Base-by-base conservation (phyloP, 108 stramenopile species). In the Skeletonema marinoi region DNA sequence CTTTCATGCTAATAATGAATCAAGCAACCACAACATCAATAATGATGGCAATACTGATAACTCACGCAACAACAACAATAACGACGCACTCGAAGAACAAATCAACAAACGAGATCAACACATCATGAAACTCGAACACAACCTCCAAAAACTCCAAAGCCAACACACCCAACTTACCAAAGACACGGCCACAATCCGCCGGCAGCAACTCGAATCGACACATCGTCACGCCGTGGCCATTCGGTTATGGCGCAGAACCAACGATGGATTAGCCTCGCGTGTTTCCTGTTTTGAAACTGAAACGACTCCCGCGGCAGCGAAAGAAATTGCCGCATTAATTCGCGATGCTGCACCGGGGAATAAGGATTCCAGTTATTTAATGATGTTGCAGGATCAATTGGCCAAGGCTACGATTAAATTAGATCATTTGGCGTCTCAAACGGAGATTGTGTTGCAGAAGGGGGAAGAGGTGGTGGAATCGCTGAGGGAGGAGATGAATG, bases 391-490 rank as follows among this genome's bases (percentile, higher is more conserved):
- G 19, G 81, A 82, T 16, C 81, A 82, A 25, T 30, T 82, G 60
- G 32, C 59, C 32, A 82, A 73, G 81, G 81, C 81, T 42, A 77
- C 81, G 41, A 21, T 68, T 14, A 82, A 82, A 69, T 50, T 82
- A 10, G 71, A 76, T 21, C 75, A 82, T 64, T 73, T 82, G 60
- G 65, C 60, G 29, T 35, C 38, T 19, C 81, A 82, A 39, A 82
- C 81, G 46, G 81, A 82, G 38, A 72, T 82, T 25, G 75, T 82
- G 6, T 61, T 82, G 50, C 70, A 76, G 19, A 82, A 82, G 70
- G 81, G 81, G 38, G 81, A 82, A 33, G 81, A 82, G 67, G 81
- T 82, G 17, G 70, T 82, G 16, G 81, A 82, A 30, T 66, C 64
- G 16, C 33, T 82, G 60, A 17, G 81, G 17, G 75, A 76, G 60